Evolutionary conservation across 2,329 filamentous ascomycete species (phyloP).

Genomic region (Raffaelea deltoideospora): DNA sequence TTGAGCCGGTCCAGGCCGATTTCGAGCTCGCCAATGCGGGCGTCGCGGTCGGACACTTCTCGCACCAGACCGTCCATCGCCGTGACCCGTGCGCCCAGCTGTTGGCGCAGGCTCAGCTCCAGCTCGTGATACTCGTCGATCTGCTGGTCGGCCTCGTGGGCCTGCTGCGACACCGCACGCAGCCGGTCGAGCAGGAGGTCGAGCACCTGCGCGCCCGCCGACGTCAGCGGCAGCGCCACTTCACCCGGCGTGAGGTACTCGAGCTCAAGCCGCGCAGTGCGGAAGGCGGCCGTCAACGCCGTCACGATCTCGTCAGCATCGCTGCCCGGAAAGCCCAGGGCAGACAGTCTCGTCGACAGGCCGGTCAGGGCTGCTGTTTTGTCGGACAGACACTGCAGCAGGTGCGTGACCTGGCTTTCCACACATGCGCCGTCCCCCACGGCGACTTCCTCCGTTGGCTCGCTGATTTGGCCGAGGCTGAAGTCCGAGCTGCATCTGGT

Average conservation of each 20-base stretch:
- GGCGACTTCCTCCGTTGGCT: slow-evolving; percentile 12
- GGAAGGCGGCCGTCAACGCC: slow-evolving; percentile 33
- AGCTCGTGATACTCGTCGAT: slow-evolving; percentile 46
- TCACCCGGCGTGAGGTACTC: slow-evolving; percentile 48
- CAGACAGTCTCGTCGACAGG: slow-evolving; percentile 28
- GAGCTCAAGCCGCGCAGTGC: slow-evolving; percentile 41
- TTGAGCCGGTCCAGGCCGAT: slow-evolving; percentile 33
- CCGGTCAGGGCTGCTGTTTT: slow-evolving; percentile 29
- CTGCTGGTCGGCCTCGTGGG: slow-evolving; percentile 31
- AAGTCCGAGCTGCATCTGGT: too few relatives aligned
- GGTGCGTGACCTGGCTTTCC: slow-evolving; percentile 24
- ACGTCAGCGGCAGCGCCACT: slow-evolving; percentile 33
- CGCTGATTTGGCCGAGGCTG: too few relatives aligned
- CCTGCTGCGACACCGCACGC: slow-evolving; percentile 29
- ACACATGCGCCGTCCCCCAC: slow-evolving; percentile 15
- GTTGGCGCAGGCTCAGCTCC: slow-evolving; percentile 38
- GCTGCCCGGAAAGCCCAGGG: slow-evolving; percentile 33
- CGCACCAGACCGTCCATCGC: slow-evolving; percentile 32
- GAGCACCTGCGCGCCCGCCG: slow-evolving; percentile 38
- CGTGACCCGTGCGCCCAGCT: slow-evolving; percentile 36
- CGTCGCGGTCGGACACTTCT: slow-evolving; percentile 18
- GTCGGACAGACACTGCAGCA: slow-evolving; percentile 32
- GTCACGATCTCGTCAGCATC: slow-evolving; percentile 33
- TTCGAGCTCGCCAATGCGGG: slow-evolving; percentile 14
- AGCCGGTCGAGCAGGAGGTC: slow-evolving; percentile 37